Percentiles rank a stretch among this genome's conserved stretches.
Evolutionary conservation across 148 eudicot genomes (phyloP).

Genomic region (Rhododendron ferrugineum): DNA sequence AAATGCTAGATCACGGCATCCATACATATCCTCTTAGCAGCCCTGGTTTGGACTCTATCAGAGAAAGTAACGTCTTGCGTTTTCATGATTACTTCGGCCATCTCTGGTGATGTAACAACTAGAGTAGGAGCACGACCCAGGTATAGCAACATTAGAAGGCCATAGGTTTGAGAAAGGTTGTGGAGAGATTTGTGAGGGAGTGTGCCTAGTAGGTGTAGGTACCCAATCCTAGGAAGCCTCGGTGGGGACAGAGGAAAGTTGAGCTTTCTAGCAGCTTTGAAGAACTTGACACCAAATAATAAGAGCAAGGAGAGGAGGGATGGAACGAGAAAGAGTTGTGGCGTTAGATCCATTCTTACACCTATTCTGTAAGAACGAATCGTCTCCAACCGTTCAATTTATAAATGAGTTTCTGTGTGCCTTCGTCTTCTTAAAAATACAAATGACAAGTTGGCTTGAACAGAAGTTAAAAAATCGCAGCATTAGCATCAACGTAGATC

Average conservation of each 20-base stretch:
- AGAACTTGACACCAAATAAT: neutral
- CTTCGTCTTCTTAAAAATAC: too few species aligned
- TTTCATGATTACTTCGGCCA: neutral
- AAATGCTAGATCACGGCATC: neutral
- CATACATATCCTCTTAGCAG: neutral
- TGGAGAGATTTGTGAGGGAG: neutral
- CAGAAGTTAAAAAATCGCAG: too few species aligned
- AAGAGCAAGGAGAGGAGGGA: neutral
- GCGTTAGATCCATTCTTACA: too few species aligned
- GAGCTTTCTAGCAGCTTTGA: neutral
- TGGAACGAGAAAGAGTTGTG: neutral
- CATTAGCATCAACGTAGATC: too few species aligned
- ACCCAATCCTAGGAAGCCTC: neutral
- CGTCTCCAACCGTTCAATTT: too few species aligned
- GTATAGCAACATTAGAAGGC: neutral
- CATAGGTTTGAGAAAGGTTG: neutral
- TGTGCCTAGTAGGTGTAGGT: neutral
- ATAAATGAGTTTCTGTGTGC: too few species aligned
- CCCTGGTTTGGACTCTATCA: neutral
- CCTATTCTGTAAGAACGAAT: too few species aligned
- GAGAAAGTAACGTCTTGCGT: neutral
- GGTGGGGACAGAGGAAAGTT: neutral
- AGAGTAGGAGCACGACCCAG: neutral
- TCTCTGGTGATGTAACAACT: neutral
- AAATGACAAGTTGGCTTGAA: too few species aligned